Base-by-base conservation (phyloP, 2,329 filamentous ascomycete species). In the Chaetomium sp. region DNA sequence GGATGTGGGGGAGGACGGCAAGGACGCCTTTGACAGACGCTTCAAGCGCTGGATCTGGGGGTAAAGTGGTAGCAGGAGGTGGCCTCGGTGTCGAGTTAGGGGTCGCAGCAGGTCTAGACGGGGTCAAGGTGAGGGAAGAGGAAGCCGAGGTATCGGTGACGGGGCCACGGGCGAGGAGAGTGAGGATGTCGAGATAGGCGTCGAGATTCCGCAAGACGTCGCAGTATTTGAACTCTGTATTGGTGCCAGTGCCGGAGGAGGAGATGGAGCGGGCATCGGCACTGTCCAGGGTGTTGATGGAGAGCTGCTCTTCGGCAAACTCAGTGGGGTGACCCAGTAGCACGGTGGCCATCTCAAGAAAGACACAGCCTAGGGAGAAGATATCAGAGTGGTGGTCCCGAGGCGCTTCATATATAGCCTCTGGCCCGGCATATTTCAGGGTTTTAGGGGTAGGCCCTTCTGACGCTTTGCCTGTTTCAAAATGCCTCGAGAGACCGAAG, bases 331-430 rank as follows among this genome's bases (percentile, higher is more conserved):
- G 60, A 34, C 62, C 64, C 35, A 66, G 58, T 8, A 68, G 57
- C 1, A 65, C 62, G 5, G 65, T 63, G 1, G 60, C 62, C 56
- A 68, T 67, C 49, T 68, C 66, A 3, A 68, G 57, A 40, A 61
- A 68, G 4, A 68, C 66, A 36, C 65, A 67, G 6, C 66, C 66
- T 7, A 68, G 60, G 1, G 64, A 65, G 56, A 66, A 68, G 12
- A 68, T 62, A 43, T 68, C 66, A 1, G 64, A 62, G 10, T 59
- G 55, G 35, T 60, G 60, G 49, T 66, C 61, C 4, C 65, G 61
- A n/a, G 46, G 42, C 7, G 53, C 49, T 35, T 63, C 61, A 2
- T 61, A 47, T 19, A 61, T 57, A 4, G 63, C 60, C 49, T 66
- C 65, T 2, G 64, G 65, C 12, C 59, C 61, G 34, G 63, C 63